These are phyloP conservation scores for Citrullus colocynthis DNA, from an alignment of 306 rosid species.

Conservation along the genomic window DNA sequence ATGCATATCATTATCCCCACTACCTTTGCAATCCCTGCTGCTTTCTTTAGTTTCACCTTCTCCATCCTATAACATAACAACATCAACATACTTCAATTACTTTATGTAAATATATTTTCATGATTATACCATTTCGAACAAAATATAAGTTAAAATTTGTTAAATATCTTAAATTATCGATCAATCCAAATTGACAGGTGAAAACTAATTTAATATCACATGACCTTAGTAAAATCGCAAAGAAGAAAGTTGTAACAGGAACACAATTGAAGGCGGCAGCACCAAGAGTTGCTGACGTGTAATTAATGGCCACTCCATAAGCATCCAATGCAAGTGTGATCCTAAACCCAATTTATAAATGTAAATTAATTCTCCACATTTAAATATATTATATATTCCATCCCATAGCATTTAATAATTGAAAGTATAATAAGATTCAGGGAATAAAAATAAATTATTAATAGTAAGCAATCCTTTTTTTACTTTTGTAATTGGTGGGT, in stretches of 20 bases:
- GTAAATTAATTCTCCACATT: neutral
- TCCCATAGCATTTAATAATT: neutral
- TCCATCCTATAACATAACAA: slow-evolving; percentile 11
- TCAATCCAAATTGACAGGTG: no score
- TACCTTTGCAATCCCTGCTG: slow-evolving; percentile 37
- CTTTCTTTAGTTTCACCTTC: slow-evolving; percentile 30
- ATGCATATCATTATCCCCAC: slow-evolving; percentile 34
- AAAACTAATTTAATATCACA: no score
- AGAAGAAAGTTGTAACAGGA: slow-evolving; percentile 73
- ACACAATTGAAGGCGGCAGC: slow-evolving; percentile 66
- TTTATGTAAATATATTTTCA: no score
- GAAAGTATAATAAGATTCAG: neutral
- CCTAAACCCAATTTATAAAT: neutral
- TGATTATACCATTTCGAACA: no score
- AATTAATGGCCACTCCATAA: slow-evolving; percentile 4
- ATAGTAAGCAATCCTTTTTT: neutral
- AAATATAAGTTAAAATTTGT: no score
- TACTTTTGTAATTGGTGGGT: neutral
- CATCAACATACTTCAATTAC: no score
- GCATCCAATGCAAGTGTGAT: slow-evolving; percentile 6
- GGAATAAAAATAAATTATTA: neutral
- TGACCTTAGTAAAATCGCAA: slow-evolving; percentile 57
- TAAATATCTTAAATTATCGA: no score
- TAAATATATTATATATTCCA: neutral
- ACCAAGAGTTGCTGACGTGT: slow-evolving; percentile 8